Percentiles rank a stretch among this genome's conserved stretches.
Conservation (phyloP, 208 protist genomes). For the Leishmania lainsoni region DNA sequence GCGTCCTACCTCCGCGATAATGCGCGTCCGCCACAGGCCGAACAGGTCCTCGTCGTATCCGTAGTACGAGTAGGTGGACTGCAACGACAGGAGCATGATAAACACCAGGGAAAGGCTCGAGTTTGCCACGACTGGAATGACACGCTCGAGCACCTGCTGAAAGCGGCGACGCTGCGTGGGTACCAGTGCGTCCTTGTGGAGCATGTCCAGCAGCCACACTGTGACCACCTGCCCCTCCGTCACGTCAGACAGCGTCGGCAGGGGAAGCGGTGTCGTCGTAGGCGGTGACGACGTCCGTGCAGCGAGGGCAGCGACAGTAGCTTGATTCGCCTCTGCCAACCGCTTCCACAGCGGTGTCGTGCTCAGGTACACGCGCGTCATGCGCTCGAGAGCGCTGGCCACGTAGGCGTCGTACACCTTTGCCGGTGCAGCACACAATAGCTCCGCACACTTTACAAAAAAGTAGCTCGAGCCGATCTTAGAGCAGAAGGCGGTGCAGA, state of each 20-base stretch:
- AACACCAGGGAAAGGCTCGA: slow-evolving; percentile 37
- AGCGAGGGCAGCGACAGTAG: slow-evolving; percentile 16
- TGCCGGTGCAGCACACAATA: slow-evolving; percentile 43
- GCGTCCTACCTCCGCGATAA: slow-evolving; percentile 34
- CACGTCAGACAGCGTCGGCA: slow-evolving; percentile 22
- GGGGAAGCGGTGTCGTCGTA: background rate
- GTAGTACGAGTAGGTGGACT: slow-evolving; percentile 31
- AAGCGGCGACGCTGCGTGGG: slow-evolving; percentile 28
- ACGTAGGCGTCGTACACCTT: slow-evolving; percentile 40
- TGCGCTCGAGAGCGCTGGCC: slow-evolving; percentile 27
- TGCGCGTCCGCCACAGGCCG: slow-evolving; percentile 36
- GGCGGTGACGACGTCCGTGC: background rate
- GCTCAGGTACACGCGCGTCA: slow-evolving; percentile 33
- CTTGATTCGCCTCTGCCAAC: slow-evolving; percentile 21
- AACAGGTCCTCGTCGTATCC: slow-evolving; percentile 45
- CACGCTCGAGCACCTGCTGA: slow-evolving; percentile 34
- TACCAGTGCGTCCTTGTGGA: slow-evolving; percentile 33
- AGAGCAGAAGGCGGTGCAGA: slow-evolving; percentile 67
- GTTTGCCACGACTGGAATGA: slow-evolving; percentile 33
- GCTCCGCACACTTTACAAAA: slow-evolving; percentile 62
- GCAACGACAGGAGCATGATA: slow-evolving; percentile 43
- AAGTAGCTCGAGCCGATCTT: slow-evolving; percentile 64
- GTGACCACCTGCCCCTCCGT: slow-evolving; percentile 44
- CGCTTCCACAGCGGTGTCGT: slow-evolving; percentile 31
- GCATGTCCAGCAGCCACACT: slow-evolving; percentile 54